These are phyloP conservation scores for Paecilomyces formosus DNA, from an alignment of 2,329 filamentous ascomycete species.

Conservation along the genomic window DNA sequence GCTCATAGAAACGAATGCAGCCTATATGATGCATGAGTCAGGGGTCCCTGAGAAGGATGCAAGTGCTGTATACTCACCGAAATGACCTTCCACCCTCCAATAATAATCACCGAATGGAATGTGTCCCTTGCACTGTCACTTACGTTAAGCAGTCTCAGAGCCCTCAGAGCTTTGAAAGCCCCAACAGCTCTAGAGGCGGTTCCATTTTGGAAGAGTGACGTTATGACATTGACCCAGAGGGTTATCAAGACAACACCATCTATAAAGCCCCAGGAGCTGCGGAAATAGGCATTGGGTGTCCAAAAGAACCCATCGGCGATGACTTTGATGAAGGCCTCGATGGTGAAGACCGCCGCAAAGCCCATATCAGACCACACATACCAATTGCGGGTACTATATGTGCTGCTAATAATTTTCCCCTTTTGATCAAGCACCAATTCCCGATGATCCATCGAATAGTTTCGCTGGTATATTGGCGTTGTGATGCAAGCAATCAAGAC, in stretches of 20 bases:
- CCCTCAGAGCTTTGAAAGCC: constrained; percentile 93
- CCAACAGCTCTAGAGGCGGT: constrained; percentile 84
- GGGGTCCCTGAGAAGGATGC: neutral
- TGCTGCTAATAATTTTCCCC: constrained; percentile 35
- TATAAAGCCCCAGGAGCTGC: constrained; percentile 94
- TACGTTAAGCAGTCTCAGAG: constrained; percentile 83
- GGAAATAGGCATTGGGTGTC: constrained; percentile 94
- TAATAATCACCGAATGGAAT: constrained; percentile 91
- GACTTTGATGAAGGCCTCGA: constrained; percentile 84
- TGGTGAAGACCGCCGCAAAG: constrained; percentile 78
- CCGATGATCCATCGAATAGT: constrained; percentile 59
- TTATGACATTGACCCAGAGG: constrained; percentile 89
- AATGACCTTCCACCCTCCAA: constrained; percentile 89
- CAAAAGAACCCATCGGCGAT: constrained; percentile 93
- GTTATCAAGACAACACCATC: constrained; percentile 87
- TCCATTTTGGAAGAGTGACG: constrained; percentile 72
- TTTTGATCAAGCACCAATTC: neutral
- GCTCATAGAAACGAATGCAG: constrained; percentile 88
- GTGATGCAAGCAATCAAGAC: constrained; percentile 92
- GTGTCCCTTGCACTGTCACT: constrained; percentile 93
- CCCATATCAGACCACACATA: constrained; percentile 90
- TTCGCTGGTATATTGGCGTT: constrained; percentile 86
- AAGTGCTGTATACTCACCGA: constrained; percentile 49
- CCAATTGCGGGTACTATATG: constrained; percentile 67
- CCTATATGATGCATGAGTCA: constrained; percentile 28